Evolutionary conservation across 2,329 filamentous ascomycete species (phyloP).

Genomic region (Cytospora piceae): DNA sequence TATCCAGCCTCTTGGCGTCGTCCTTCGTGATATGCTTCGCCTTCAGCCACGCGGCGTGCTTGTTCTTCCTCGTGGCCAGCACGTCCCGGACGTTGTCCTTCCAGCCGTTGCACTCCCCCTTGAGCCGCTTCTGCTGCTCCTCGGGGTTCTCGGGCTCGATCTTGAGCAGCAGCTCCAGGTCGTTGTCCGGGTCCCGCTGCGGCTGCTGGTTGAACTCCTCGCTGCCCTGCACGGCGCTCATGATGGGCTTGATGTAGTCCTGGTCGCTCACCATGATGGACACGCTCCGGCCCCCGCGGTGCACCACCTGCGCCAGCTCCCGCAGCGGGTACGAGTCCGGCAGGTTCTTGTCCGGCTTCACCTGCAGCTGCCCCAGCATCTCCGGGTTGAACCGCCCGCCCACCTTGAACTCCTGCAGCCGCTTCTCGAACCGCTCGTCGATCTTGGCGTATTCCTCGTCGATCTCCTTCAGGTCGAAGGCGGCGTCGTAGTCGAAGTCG

Average conservation of each 20-base stretch:
- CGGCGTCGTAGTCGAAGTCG: slow-evolving; percentile 34
- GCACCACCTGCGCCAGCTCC: slow-evolving; percentile 59
- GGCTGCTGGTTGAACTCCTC: slow-evolving; percentile 65
- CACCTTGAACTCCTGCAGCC: slow-evolving; percentile 47
- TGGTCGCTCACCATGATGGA: slow-evolving; percentile 45
- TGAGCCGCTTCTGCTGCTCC: slow-evolving; percentile 48
- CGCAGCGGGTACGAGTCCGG: slow-evolving; percentile 50
- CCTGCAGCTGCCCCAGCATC: slow-evolving; percentile 49
- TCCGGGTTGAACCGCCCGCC: slow-evolving; percentile 59
- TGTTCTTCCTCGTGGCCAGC: slow-evolving; percentile 52
- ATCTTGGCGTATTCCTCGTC: slow-evolving; percentile 30
- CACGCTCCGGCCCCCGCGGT: slow-evolving; percentile 46
- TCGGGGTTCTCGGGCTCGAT: slow-evolving; percentile 57
- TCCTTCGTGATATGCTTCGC: slow-evolving; percentile 50
- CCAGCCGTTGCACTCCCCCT: slow-evolving; percentile 55
- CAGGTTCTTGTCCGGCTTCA: slow-evolving; percentile 41
- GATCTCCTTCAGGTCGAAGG: slow-evolving; percentile 40
- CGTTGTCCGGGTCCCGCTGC: slow-evolving; percentile 60
- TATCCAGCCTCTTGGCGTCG: slow-evolving; percentile 44
- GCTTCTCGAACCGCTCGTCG: slow-evolving; percentile 44
- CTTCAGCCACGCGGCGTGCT: slow-evolving; percentile 54
- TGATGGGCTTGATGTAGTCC: slow-evolving; percentile 56
- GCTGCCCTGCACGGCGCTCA: slow-evolving; percentile 57
- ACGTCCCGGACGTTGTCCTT: slow-evolving; percentile 52
- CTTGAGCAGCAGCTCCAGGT: slow-evolving; percentile 60